phyloP scores from a whole-genome alignment of 352 stramenopile genomes.

The Globisporangium middletonii region DNA sequence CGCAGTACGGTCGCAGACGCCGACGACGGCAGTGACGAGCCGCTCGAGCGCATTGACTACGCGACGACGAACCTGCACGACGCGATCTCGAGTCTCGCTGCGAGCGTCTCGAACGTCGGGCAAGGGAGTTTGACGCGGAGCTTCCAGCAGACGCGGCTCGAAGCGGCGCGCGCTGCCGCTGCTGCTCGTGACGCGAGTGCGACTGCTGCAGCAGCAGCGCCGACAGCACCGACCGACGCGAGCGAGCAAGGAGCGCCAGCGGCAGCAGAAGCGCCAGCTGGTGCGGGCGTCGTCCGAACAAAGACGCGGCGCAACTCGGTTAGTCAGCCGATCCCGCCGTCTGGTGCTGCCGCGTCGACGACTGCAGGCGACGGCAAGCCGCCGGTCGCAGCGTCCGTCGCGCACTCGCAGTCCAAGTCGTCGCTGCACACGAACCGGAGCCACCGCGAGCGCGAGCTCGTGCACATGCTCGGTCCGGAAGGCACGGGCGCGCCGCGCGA shows the following conservation, averaged over 20 bases:
- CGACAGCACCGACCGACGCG: background rate
- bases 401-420: constrained; percentile 45
- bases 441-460: constrained; percentile 76
- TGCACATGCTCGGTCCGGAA: constrained; percentile 74
- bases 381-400: constrained; percentile 12
- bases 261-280: background rate
- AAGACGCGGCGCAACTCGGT: constrained; percentile 27
- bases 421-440: constrained; percentile 70
- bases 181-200: background rate
- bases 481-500: constrained; percentile 74
- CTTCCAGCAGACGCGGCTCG: constrained; percentile 47
- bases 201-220: constrained; percentile 1
- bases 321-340: constrained; percentile 12
- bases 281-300: constrained; percentile 14
- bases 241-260: background rate
- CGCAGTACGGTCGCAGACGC: constrained; percentile 1
- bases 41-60: constrained; percentile 67
- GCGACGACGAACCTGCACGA: constrained; percentile 67
- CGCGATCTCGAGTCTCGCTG: constrained; percentile 79
- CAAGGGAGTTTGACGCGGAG: constrained; percentile 65
- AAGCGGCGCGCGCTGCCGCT: constrained; percentile 9
- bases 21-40: constrained; percentile 34
- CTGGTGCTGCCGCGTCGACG: background rate
- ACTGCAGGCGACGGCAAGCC: background rate
- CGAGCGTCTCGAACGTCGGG: constrained; percentile 68